A percentile compares a stretch with the other conserved stretches of the same genome.
These are phyloP conservation scores for Thalia dealbata DNA, from an alignment of 176 grass and related monocot genomes.

Conservation along the genomic window DNA sequence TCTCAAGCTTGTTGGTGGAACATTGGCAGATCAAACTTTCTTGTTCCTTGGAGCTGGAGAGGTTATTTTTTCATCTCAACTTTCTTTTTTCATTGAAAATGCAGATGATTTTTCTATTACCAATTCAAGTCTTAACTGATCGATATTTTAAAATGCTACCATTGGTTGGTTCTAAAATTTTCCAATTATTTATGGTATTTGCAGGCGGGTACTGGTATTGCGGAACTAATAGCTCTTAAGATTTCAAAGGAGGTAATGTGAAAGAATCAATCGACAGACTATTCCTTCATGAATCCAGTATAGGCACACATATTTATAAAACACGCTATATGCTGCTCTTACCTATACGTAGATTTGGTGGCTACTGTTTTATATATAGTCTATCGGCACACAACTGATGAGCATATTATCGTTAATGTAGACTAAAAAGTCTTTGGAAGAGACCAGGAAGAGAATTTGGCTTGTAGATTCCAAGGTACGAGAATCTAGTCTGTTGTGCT, in stretches of 20 bases:
- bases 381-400: background rate
- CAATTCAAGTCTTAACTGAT: background rate
- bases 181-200: constrained; percentile 14
- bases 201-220: constrained; percentile 93
- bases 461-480: constrained; percentile 84
- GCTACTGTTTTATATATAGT: background rate
- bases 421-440: constrained; percentile 53
- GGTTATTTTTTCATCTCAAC: constrained; percentile 26
- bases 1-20: constrained; percentile 53
- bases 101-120: background rate
- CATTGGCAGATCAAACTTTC: constrained; percentile 66
- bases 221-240: constrained; percentile 67
- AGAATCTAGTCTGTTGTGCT: background rate
- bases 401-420: constrained; percentile 25
- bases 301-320: background rate
- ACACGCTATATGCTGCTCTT: too few species aligned
- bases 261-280: background rate
- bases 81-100: constrained; percentile 4
- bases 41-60: constrained; percentile 94
- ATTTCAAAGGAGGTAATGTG: constrained; percentile 47
- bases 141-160: background rate
- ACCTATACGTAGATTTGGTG: background rate
- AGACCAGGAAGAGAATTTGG: constrained; percentile 84
- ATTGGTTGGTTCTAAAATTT: background rate
- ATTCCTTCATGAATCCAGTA: background rate